phyloP scores from a whole-genome alignment of 257 asterid species.

The Paulownia fortunei region DNA sequence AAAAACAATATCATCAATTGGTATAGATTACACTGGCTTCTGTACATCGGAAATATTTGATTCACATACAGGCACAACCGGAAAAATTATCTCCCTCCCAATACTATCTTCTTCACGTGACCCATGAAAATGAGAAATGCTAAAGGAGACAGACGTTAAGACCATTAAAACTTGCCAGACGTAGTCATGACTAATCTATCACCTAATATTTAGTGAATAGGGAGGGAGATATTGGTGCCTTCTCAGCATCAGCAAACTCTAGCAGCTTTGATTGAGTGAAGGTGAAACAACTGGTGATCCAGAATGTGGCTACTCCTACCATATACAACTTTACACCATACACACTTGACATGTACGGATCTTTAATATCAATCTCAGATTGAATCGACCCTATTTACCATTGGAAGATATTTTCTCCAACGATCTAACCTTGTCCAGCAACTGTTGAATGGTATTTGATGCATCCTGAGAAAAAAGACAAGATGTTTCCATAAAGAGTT shows the following conservation, averaged over 20 bases:
- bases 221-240: background rate
- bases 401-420: slow-evolving; percentile 47
- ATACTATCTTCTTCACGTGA: background rate
- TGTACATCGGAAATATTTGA: background rate
- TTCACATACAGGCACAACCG: background rate
- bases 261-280: background rate
- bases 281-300: background rate
- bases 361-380: background rate
- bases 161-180: background rate
- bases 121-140: background rate
- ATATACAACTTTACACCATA: slow-evolving; percentile 20
- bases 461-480: slow-evolving; percentile 56
- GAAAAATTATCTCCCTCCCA: background rate
- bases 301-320: background rate
- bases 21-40: background rate
- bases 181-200: background rate
- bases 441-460: slow-evolving; percentile 63
- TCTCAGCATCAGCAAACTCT: background rate
- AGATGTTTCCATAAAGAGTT: background rate
- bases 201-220: background rate
- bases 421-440: slow-evolving; percentile 54
- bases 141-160: background rate
- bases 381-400: slow-evolving; percentile 17
- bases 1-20: background rate
- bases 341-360: background rate